Evolutionary conservation across 805 yeast genomes (phyloP), one percentile per base, ranked within the genome.

Genomic region (Candida qinlingensis): DNA sequence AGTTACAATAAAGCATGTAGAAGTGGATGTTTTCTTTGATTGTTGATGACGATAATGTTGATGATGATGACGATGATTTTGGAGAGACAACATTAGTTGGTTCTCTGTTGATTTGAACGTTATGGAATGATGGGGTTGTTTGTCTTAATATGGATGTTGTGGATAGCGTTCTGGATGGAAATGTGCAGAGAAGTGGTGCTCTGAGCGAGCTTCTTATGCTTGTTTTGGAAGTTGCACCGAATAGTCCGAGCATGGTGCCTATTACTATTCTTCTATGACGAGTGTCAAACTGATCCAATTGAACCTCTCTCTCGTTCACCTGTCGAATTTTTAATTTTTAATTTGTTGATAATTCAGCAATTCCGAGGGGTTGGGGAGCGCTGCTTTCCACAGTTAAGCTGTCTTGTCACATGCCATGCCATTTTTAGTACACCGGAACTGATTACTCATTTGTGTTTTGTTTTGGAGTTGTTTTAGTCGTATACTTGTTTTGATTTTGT

Each of bases 1-100:
- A 91, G 31, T 74, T 70, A 50, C 89, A 88, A 67, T 87, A 87
- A 47, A 92, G 65, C 46, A 86, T 81, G 71, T 89, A 84, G 60
- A 81, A 80, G 29, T 85, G 83, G 27, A 65, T 68, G 56, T 53
- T 49, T 43, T 65, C 66, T 29, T 60, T 47, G 33, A 53, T 46
- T 27, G 42, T 48, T 13, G 56, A 39, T 3, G 45, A 7, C n/a
- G 56, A 54, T 7, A 51, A 9, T 8, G 45, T 39, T 41, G 48
- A 11, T 7, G 53, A 9, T 8, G 45, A 41, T 43, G 48, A 11
- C 38, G 43, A 13, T 42, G 48, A 7, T 30, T 27, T 39, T 39
- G 50, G 41, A 45, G 46, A 11, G 46, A 40, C 41, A 49, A 54
- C 31, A 29, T 45, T 45, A 9, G 44, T 30, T 36, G 45, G 43